Evolutionary conservation across 2,329 filamentous ascomycete genomes (phyloP).

Genomic region (Diaporthe ampelina): DNA sequence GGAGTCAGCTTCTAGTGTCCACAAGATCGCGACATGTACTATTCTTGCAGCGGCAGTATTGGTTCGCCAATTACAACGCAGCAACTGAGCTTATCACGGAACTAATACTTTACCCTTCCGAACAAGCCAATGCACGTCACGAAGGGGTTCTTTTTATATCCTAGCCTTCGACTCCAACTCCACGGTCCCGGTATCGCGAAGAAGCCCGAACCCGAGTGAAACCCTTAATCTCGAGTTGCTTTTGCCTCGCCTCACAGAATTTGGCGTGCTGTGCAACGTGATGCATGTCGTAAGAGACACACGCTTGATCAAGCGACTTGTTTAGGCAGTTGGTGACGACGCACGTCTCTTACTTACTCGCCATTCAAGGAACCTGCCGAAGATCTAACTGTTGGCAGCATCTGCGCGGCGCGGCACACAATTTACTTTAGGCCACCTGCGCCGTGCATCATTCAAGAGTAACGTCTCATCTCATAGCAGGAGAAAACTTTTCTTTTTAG

Average conservation of each 20-base stretch:
- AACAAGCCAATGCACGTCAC: neutral
- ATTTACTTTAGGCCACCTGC: neutral
- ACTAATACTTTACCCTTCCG: neutral
- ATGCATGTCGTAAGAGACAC: neutral
- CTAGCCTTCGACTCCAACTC: neutral
- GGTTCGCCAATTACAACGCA: neutral
- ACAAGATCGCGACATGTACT: neutral
- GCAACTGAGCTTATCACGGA: neutral
- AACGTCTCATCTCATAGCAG: conserved; percentile 17
- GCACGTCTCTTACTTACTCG: neutral
- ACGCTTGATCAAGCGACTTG: neutral
- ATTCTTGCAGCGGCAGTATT: neutral
- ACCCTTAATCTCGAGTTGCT: neutral
- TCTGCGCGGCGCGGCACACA: conserved; percentile 1
- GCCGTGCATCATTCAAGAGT: conserved; percentile 18
- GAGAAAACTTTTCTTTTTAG: neutral
- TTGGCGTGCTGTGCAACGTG: neutral
- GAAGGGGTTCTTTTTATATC: neutral
- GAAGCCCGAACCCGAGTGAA: conserved; percentile 4
- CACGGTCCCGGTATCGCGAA: conserved; percentile 9
- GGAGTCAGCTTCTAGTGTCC: neutral
- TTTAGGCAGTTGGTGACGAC: neutral
- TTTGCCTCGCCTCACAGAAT: neutral
- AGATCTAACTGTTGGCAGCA: neutral
- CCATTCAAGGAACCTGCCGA: neutral